Percentiles rank a stretch among this genome's conserved stretches.
These are phyloP conservation scores for Teratosphaeria pseudoeucalypti DNA, from an alignment of 2,329 filamentous ascomycete species.

Conservation along the genomic window DNA sequence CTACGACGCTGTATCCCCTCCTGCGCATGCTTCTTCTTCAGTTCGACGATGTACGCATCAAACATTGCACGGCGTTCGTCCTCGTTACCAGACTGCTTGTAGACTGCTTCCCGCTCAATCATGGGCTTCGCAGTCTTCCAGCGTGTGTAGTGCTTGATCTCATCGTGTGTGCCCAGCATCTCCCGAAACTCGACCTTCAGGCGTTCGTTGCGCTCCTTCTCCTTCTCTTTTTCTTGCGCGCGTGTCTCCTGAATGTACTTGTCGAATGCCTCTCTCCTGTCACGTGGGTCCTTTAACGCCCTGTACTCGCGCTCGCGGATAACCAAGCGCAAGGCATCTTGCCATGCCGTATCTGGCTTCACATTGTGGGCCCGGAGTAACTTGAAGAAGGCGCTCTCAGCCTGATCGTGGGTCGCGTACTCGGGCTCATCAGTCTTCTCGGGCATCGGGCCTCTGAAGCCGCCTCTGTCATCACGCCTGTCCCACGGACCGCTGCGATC, in stretches of 20 bases:
- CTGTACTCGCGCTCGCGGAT: conserved; percentile 89
- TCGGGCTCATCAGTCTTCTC: conserved; percentile 45
- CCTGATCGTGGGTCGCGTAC: conserved; percentile 72
- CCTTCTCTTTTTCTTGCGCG: conserved; percentile 84
- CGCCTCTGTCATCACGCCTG: conserved; percentile 19
- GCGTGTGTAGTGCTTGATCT: conserved; percentile 92
- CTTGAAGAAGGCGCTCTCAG: conserved; percentile 87
- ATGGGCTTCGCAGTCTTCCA: conserved; percentile 95
- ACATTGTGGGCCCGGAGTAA: conserved; percentile 75
- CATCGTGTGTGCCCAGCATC: conserved; percentile 92
- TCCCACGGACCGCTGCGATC: conserved; percentile 22
- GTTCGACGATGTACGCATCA: conserved; percentile 78
- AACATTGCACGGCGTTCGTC: conserved; percentile 81
- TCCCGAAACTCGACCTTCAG: conserved; percentile 86
- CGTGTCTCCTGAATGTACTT: conserved; percentile 89
- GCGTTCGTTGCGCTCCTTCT: conserved; percentile 86
- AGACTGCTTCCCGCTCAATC: conserved; percentile 90
- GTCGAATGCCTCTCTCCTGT: conserved; percentile 82
- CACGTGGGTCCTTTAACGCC: conserved; percentile 82
- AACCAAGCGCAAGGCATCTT: conserved; percentile 73
- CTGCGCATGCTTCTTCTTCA: conserved; percentile 72
- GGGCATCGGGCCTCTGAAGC: conserved; percentile 25
- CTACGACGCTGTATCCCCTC: conserved; percentile 62
- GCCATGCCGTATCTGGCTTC: conserved; percentile 86
- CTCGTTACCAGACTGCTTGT: conserved; percentile 81